A percentile compares a stretch with the other conserved stretches of the same genome.
Evolutionary conservation across 2,329 filamentous ascomycete species (phyloP).

Genomic region (Hymenoscyphus repandus): DNA sequence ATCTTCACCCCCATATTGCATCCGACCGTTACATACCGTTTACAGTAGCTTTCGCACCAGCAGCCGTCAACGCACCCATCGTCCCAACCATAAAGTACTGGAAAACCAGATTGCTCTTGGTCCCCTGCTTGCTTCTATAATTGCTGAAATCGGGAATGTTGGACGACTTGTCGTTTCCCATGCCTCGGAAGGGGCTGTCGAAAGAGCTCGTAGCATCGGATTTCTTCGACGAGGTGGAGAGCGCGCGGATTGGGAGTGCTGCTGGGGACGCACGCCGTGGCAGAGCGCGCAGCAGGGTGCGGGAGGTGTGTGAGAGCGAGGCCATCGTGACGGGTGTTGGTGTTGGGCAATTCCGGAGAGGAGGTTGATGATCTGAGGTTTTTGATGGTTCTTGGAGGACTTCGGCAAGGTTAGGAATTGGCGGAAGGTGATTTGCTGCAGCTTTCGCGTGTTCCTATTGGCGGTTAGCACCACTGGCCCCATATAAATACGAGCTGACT

Average conservation of each 20-base stretch:
- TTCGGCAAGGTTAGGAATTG: conserved; percentile 9
- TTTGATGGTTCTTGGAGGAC: conserved; percentile 4
- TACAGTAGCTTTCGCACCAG: conserved; percentile 95
- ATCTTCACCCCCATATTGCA: background rate
- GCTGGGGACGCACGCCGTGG: conserved; percentile 33
- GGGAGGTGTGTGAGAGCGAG: conserved; percentile 63
- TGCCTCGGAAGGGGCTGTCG: conserved; percentile 59
- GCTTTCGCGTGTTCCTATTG: background rate
- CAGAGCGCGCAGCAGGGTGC: conserved; percentile 60
- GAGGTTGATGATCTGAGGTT: conserved; percentile 12
- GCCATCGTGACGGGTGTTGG: conserved; percentile 46
- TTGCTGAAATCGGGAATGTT: conserved; percentile 86
- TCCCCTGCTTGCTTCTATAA: conserved; percentile 68
- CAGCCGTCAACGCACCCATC: conserved; percentile 85
- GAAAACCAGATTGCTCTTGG: conserved; percentile 78
- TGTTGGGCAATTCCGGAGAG: conserved; percentile 16
- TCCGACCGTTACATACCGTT: conserved; percentile 65
- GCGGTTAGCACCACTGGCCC: background rate
- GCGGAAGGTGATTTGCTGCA: conserved; percentile 2
- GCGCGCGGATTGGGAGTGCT: conserved; percentile 44
- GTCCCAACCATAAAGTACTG: conserved; percentile 98
- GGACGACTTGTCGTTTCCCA: conserved; percentile 43
- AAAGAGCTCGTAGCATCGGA: conserved; percentile 37
- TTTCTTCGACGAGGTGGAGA: conserved; percentile 41
- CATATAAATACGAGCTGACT: background rate